Conservation (phyloP, 345 rosid genomes). For the Ceriops tagal region DNA sequence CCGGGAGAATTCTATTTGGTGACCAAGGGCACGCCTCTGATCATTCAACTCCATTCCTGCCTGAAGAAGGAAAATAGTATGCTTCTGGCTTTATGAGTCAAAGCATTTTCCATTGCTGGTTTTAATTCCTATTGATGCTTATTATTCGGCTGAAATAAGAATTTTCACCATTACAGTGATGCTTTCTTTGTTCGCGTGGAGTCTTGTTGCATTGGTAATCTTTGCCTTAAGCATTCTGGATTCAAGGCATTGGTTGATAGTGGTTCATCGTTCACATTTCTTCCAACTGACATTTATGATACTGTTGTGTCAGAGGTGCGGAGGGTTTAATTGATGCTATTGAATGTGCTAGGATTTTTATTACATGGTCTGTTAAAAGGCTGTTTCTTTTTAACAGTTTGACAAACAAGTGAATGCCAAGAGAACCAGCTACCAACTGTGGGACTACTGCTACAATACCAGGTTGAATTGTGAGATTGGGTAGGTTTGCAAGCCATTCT, state of each 20-base stretch:
- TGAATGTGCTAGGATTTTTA: background rate
- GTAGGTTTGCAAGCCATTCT: conserved; percentile 2
- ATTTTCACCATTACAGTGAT: conserved; percentile 17
- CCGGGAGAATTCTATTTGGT: conserved; percentile 28
- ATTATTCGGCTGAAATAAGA: conserved; percentile 2
- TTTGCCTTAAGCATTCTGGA: conserved; percentile 29
- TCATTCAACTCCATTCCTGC: conserved; percentile 24
- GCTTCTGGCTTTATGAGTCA: background rate
- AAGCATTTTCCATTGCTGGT: background rate
- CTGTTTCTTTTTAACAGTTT: conserved; percentile 26
- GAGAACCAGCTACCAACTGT: conserved; percentile 27
- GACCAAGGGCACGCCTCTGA: conserved; percentile 25
- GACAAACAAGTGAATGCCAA: conserved; percentile 30
- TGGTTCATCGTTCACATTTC: conserved; percentile 37
- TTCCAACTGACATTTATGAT: conserved; percentile 24
- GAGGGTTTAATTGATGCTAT: background rate
- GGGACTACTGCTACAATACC: conserved; percentile 38
- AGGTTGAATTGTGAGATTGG: conserved; percentile 24
- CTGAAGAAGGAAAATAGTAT: conserved; percentile 23
- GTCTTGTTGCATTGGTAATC: conserved; percentile 27
- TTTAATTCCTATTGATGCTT: background rate
- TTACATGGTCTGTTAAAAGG: background rate
- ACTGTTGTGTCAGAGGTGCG: conserved; percentile 26
- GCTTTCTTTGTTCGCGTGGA: conserved; percentile 26
- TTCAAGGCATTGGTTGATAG: conserved; percentile 32